phyloP scores from a whole-genome alignment of 192 early-diverging fungal genomes.

The Linnemannia elongata region DNA sequence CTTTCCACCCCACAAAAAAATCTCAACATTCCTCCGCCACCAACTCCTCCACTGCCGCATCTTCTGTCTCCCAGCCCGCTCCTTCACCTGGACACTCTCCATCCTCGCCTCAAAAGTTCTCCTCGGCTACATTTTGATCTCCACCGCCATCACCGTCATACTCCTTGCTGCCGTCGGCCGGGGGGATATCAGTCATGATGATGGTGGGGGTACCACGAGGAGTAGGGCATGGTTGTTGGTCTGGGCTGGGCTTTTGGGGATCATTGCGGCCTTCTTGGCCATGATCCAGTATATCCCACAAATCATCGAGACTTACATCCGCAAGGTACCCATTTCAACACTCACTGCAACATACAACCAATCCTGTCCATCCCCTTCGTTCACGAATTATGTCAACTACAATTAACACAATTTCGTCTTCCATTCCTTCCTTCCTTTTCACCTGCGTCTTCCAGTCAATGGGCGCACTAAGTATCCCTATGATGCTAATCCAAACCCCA shows the following conservation, averaged over 20 bases:
- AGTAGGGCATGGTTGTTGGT: slow-evolving; percentile 24
- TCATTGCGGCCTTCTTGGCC: slow-evolving; percentile 74
- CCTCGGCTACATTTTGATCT: slow-evolving; percentile 65
- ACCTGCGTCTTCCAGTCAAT: slow-evolving; percentile 63
- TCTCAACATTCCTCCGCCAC: slow-evolving; percentile 13
- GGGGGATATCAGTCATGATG: slow-evolving; percentile 34
- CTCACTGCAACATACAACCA: not conserved
- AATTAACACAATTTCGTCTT: not conserved
- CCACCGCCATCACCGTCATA: slow-evolving; percentile 63
- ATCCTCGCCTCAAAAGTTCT: slow-evolving; percentile 67
- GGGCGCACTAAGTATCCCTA: slow-evolving; percentile 90
- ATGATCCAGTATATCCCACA: slow-evolving; percentile 93
- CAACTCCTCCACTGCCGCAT: slow-evolving; percentile 4
- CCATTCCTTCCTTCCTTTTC: not conserved
- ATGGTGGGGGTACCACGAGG: too few species aligned
- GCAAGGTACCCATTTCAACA: slow-evolving; percentile 65
- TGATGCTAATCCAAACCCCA: slow-evolving; percentile 91
- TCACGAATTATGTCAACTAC: not conserved
- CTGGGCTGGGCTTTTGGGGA: slow-evolving; percentile 79
- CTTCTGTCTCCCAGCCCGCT: slow-evolving; percentile 48
- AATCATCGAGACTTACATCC: slow-evolving; percentile 82
- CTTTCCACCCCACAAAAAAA: slow-evolving; percentile 72
- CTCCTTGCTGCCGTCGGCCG: slow-evolving; percentile 63
- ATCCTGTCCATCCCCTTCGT: not conserved
- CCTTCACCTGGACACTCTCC: slow-evolving; percentile 67